Evolutionary conservation across 768 basidiomycete species (phyloP), one percentile per base, ranked within the genome.

Genomic region (Porpolomopsis calyptriformis): DNA sequence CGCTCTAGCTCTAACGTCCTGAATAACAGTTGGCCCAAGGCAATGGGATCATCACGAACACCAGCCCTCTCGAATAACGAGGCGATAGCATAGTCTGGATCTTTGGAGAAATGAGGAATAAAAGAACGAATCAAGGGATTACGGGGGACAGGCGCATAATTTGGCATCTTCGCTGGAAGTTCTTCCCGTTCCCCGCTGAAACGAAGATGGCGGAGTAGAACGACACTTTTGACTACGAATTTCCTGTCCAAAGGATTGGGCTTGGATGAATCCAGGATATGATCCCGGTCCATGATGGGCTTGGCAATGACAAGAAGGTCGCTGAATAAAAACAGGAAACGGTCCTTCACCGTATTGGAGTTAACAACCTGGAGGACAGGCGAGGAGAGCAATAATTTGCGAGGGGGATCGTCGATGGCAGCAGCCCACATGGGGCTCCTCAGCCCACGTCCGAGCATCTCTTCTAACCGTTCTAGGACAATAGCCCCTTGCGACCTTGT

Each of bases 261-360:
- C 46, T 71, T 70, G 49, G 62, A 64, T 43, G 66, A 59, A 55
- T 83, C 82, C 39, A 78, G 63, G 26, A 80, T 68, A 27, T 68
- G 66, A 51, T 86, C 83, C 41, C 77, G 73, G 36, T 85, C 81
- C 45, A 80, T 68, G 49, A 92, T 71, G 10, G 92, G 92, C 62
- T 98, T 98, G 33, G 93, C 84, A 53, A 98, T 78, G 61, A 98
- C 76, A 45, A 98, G 77, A 44, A 98, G 76, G 61, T 99, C 96
- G 61, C 71, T 90, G 74, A 99, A 99, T n/a, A 98, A 74, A 69
- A 98, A 93, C 8, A 98, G 75, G 67, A 90, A 89, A 9, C 96
- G 82, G 57, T 97, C 92, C 63, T 98, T 97, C 61, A 92, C 85
- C 0, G 87, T 92, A 62, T 94, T 85, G 34, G 81, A 73, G 63